These are phyloP conservation scores for Diaporthe longicolla DNA, from an alignment of 2,329 filamentous ascomycete species.

Conservation along the genomic window DNA sequence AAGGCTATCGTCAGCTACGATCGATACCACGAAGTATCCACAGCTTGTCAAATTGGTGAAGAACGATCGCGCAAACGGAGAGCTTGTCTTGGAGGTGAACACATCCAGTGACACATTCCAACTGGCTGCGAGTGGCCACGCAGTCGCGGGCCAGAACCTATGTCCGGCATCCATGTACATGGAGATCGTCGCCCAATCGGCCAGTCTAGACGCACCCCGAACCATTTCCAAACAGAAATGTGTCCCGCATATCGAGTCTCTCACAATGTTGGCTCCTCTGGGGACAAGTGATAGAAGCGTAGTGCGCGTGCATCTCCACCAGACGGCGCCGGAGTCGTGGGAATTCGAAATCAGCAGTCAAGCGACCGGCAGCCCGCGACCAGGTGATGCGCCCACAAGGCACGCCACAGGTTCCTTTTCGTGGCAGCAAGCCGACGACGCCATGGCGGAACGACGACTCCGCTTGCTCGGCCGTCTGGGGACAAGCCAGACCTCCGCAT, in stretches of 20 bases:
- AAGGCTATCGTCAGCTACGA: constrained; percentile 36
- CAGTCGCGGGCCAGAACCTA: constrained; percentile 46
- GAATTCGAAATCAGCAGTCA: constrained; percentile 17
- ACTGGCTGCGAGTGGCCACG: constrained; percentile 45
- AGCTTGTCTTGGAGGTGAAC: constrained; percentile 37
- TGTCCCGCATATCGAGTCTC: not conserved
- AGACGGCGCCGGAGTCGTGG: not conserved
- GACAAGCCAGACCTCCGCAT: not conserved
- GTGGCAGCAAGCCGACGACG: not conserved
- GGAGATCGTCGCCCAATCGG: constrained; percentile 46
- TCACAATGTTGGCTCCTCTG: constrained; percentile 12
- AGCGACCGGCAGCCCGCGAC: not conserved
- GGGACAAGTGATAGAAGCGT: not conserved
- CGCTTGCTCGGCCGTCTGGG: constrained; percentile 19
- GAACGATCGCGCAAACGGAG: not conserved
- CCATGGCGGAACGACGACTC: constrained; percentile 8
- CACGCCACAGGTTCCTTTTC: constrained; percentile 21
- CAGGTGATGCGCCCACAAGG: not conserved
- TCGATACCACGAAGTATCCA: not conserved
- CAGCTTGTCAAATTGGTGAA: constrained; percentile 15
- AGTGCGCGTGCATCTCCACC: constrained; percentile 11
- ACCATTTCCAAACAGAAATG: not conserved
- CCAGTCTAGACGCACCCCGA: not conserved
- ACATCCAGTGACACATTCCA: constrained; percentile 44
- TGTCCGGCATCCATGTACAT: constrained; percentile 50